Conservation (phyloP, 331 rosid species). For the Cucumis variabilis region DNA sequence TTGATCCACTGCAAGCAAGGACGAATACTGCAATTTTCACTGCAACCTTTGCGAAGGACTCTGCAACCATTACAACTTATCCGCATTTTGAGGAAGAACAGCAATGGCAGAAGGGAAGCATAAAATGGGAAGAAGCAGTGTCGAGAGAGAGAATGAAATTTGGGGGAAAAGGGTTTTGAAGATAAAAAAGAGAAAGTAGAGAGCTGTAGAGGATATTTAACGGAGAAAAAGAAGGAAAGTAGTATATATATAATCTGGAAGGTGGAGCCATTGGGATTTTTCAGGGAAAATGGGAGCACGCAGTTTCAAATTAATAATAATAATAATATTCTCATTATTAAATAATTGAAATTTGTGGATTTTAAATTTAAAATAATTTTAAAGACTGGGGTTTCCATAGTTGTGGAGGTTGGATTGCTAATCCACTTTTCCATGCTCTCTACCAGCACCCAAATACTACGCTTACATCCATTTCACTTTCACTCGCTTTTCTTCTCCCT, state of each 20-base stretch:
- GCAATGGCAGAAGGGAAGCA: background rate
- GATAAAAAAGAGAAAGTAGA: background rate
- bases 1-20: conserved; percentile 38
- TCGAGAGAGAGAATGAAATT: background rate
- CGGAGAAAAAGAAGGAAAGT: conserved; percentile 11
- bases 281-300: conserved; percentile 48
- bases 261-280: conserved; percentile 1
- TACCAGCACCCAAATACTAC: background rate
- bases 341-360: too few species aligned
- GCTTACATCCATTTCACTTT: background rate
- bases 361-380: background rate
- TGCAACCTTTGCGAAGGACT: conserved; percentile 36
- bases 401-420: conserved; percentile 50
- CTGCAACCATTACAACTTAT: conserved; percentile 37
- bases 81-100: conserved; percentile 3
- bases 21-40: conserved; percentile 36
- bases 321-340: background rate
- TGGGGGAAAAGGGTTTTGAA: background rate
- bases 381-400: conserved; percentile 56
- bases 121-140: background rate
- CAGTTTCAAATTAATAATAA: conserved; percentile 37
- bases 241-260: conserved; percentile 13
- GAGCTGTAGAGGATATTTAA: conserved; percentile 38
- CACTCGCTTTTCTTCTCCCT: background rate
- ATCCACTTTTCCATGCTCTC: conserved; percentile 46